Evolutionary conservation across 306 rosid genomes (phyloP).

Genomic region (Acmispon strigosus): DNA sequence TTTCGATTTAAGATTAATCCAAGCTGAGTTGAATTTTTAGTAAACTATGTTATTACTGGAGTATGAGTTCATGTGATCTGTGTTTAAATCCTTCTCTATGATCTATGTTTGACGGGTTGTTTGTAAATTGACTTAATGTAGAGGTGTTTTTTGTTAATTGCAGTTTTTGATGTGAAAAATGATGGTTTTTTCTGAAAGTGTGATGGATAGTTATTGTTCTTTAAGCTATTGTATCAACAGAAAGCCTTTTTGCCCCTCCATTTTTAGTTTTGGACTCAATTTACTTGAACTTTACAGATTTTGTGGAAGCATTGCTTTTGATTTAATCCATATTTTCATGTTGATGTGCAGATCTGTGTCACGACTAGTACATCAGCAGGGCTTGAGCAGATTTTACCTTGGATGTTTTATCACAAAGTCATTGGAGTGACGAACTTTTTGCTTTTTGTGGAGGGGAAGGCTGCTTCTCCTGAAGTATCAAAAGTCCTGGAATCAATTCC

Average conservation of each 20-base stretch:
- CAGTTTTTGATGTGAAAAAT: neutral
- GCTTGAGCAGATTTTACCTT: conserved; percentile 91
- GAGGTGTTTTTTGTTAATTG: neutral
- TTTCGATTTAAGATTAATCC: neutral
- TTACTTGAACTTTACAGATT: neutral
- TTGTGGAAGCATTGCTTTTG: neutral
- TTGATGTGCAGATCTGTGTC: conserved; percentile 62
- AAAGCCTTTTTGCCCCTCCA: neutral
- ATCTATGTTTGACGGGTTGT: neutral
- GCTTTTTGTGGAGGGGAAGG: conserved; percentile 93
- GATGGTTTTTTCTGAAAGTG: neutral
- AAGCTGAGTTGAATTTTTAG: neutral
- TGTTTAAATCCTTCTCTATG: neutral
- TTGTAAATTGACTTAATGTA: neutral
- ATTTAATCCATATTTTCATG: conserved; percentile 2
- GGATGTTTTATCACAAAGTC: conserved; percentile 98
- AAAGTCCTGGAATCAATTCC: conserved; percentile 79
- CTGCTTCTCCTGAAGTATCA: conserved; percentile 75
- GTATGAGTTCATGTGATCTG: neutral
- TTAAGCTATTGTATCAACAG: neutral
- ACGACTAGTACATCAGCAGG: conserved; percentile 88
- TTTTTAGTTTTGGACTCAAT: neutral
- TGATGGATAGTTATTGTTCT: neutral
- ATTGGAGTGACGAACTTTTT: conserved; percentile 75
- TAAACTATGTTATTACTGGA: neutral